These are phyloP conservation scores for Neonectria neomacrospora DNA, from an alignment of 2,329 filamentous ascomycete species.

Conservation along the genomic window DNA sequence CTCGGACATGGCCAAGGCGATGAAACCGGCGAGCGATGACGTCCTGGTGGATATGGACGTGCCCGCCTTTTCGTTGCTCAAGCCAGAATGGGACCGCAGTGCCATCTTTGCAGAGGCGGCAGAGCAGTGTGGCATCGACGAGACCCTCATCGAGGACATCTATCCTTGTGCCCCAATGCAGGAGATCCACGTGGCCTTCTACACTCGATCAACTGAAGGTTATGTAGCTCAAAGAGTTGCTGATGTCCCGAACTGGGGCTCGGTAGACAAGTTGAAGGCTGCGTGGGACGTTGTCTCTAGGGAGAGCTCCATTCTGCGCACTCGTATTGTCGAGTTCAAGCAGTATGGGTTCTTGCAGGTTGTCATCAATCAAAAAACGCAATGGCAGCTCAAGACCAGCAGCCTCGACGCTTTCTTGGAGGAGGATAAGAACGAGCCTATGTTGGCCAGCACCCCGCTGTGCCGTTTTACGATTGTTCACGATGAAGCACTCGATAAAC, in stretches of 20 bases:
- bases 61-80: conserved; percentile 53
- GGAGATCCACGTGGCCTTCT: conserved; percentile 63
- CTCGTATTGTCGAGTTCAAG: conserved; percentile 59
- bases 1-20: conserved; percentile 54
- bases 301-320: conserved; percentile 56
- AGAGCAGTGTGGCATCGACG: conserved; percentile 44
- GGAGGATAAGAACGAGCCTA: conserved; percentile 51
- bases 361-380: conserved; percentile 53
- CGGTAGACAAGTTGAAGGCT: conserved; percentile 50
- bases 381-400: conserved; percentile 46
- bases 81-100: conserved; percentile 41
- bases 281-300: conserved; percentile 55
- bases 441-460: conserved; percentile 55
- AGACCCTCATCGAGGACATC: conserved; percentile 56
- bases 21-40: conserved; percentile 40
- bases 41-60: conserved; percentile 40
- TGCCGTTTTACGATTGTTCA: conserved; percentile 55
- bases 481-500: conserved; percentile 42
- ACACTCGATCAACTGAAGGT: conserved; percentile 58
- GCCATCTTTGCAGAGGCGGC: conserved; percentile 50
- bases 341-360: conserved; percentile 56
- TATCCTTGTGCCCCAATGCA: conserved; percentile 66
- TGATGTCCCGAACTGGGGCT: conserved; percentile 49
- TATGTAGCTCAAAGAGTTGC: conserved; percentile 62
- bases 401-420: conserved; percentile 53